Conservation (phyloP, 768 basidiomycete species). For the Leccinum variicolor region DNA sequence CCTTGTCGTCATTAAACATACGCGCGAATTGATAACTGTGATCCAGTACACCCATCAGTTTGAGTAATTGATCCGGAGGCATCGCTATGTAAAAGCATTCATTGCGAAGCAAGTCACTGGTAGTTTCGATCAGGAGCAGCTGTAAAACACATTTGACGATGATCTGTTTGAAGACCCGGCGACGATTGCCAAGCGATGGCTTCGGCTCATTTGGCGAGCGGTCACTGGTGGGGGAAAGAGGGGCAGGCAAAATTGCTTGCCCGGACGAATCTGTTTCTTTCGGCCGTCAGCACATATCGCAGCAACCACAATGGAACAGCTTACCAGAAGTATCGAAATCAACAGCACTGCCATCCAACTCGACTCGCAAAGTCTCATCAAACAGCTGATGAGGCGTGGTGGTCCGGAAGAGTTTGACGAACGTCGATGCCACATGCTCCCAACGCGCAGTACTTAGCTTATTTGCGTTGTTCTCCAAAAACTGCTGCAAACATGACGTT, state of each 20-base stretch:
- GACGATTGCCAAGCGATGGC: conserved; percentile 65
- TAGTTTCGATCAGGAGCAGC: conserved; percentile 92
- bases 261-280: conserved; percentile 49
- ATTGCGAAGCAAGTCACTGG: conserved; percentile 92
- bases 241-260: conserved; percentile 77
- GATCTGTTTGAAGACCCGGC: conserved; percentile 94
- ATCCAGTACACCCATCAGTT: conserved; percentile 92
- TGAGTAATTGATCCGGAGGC: conserved; percentile 88
- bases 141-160: conserved; percentile 99
- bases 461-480: conserved; percentile 87
- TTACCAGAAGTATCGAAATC: conserved; percentile 51
- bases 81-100: conserved; percentile 89
- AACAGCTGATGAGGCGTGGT: conserved; percentile 98
- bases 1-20: conserved; percentile 97
- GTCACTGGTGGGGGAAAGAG: conserved; percentile 75
- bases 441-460: conserved; percentile 83
- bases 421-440: conserved; percentile 90
- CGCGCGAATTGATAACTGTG: conserved; percentile 98
- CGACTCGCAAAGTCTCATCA: conserved; percentile 85
- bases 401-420: conserved; percentile 94
- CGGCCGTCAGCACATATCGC: conserved; percentile 6
- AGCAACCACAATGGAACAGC: not conserved
- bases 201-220: conserved; percentile 44
- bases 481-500: conserved; percentile 94
- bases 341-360: conserved; percentile 59